Percentiles rank a stretch among this genome's conserved stretches.
phyloP scores from a whole-genome alignment of 2,329 filamentous ascomycete genomes.

The Penicillium sp. region DNA sequence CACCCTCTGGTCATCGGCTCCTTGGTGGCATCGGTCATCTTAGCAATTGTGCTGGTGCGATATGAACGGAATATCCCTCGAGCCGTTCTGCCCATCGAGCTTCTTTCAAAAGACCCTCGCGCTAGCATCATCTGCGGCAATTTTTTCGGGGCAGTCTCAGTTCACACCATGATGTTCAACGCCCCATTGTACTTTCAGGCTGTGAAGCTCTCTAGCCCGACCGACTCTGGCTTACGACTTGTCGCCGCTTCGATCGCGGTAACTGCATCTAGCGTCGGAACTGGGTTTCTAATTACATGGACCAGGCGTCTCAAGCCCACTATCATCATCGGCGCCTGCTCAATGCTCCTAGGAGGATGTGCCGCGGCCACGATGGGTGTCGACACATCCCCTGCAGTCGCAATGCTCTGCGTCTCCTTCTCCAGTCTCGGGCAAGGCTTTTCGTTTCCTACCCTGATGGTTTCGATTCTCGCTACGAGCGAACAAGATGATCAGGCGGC shows the following conservation, averaged over 20 bases:
- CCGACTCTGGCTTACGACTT: conserved; percentile 69
- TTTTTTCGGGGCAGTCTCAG: conserved; percentile 50
- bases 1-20: conserved; percentile 52
- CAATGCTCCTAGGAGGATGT: conserved; percentile 52
- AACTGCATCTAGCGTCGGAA: conserved; percentile 55
- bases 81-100: conserved; percentile 51
- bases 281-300: conserved; percentile 62
- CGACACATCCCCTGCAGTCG: conserved; percentile 52
- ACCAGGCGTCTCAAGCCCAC: conserved; percentile 61
- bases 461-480: conserved; percentile 61
- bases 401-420: conserved; percentile 59
- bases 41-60: conserved; percentile 40
- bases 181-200: conserved; percentile 75
- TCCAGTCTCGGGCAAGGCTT: conserved; percentile 61
- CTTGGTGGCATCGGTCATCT: conserved; percentile 41
- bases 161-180: conserved; percentile 64
- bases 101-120: conserved; percentile 48
- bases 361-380: conserved; percentile 52
- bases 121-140: conserved; percentile 53
- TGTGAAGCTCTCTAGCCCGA: conserved; percentile 67
- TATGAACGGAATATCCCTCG: conserved; percentile 46
- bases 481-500: conserved; percentile 64
- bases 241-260: conserved; percentile 61
- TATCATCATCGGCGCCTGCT: conserved; percentile 51
- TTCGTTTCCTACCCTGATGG: conserved; percentile 63